A percentile compares a stretch with the other conserved stretches of the same genome.
phyloP scores from a whole-genome alignment of 208 protist genomes.

The Leishmania braziliensis region DNA sequence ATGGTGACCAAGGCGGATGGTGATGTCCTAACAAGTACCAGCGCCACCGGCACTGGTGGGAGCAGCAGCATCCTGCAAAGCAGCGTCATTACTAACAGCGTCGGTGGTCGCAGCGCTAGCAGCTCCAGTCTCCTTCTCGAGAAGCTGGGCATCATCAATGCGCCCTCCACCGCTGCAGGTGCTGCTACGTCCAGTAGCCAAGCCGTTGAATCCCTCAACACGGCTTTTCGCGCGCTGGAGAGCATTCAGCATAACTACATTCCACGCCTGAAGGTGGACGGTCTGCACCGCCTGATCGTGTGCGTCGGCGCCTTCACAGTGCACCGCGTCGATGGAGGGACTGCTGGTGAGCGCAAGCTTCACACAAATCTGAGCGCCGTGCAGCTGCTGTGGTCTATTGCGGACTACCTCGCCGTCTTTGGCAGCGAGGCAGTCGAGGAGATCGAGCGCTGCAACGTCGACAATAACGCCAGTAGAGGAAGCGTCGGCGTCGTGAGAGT shows the following conservation, averaged over 20 bases:
- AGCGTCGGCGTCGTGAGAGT: background rate
- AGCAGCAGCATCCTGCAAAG: background rate
- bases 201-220: conserved; percentile 39
- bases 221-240: conserved; percentile 72
- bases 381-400: conserved; percentile 86
- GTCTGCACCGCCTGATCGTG: conserved; percentile 55
- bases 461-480: background rate
- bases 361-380: conserved; percentile 86
- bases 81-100: background rate
- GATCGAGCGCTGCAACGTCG: background rate
- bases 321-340: conserved; percentile 33
- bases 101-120: background rate
- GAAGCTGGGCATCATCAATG: background rate
- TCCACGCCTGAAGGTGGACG: conserved; percentile 49
- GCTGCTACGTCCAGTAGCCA: conserved; percentile 14
- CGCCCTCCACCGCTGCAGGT: background rate
- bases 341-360: conserved; percentile 42
- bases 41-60: background rate
- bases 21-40: background rate
- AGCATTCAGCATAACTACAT: conserved; percentile 79
- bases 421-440: conserved; percentile 1
- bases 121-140: background rate
- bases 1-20: background rate
- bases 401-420: conserved; percentile 66
- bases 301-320: conserved; percentile 64